These are phyloP conservation scores for Leucaena leucocephala DNA, from an alignment of 306 rosid species.

Conservation along the genomic window DNA sequence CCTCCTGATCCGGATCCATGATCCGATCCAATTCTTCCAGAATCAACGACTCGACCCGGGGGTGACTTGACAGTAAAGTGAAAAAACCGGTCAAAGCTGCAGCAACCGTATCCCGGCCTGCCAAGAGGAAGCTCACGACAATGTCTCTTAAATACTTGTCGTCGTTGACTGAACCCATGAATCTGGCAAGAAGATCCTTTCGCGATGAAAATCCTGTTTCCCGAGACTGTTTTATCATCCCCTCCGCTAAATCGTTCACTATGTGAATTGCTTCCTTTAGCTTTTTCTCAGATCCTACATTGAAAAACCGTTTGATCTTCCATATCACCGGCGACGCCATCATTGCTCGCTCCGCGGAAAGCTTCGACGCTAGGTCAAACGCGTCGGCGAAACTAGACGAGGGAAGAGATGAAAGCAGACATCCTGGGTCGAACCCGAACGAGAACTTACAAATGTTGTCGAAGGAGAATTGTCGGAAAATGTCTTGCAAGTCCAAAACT, in stretches of 20 bases:
- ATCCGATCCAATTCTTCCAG: constrained; percentile 58
- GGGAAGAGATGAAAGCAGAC: constrained; percentile 55
- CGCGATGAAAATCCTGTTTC: constrained; percentile 35
- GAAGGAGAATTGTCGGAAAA: constrained; percentile 70
- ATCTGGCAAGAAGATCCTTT: constrained; percentile 72
- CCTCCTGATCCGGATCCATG: constrained; percentile 38
- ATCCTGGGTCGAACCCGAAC: constrained; percentile 78
- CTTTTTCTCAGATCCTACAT: constrained; percentile 65
- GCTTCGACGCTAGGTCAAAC: constrained; percentile 62
- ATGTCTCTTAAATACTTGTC: constrained; percentile 77
- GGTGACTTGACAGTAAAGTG: constrained; percentile 52
- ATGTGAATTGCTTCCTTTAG: constrained; percentile 50
- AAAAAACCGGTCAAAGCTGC: constrained; percentile 73
- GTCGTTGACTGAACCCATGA: constrained; percentile 67
- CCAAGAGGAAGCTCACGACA: constrained; percentile 72
- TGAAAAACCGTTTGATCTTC: constrained; percentile 59
- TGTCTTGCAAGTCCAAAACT: constrained; percentile 73
- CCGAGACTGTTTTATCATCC: constrained; percentile 50
- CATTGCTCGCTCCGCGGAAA: constrained; percentile 78
- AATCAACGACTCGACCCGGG: constrained; percentile 49
- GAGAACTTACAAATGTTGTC: constrained; percentile 76
- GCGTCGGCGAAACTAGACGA: constrained; percentile 54
- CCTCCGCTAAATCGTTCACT: constrained; percentile 50
- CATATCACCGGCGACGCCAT: constrained; percentile 57
- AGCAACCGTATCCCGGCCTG: constrained; percentile 85